Conservation (phyloP, 108 stramenopile species). For the Fragilariopsis cylindrus region DNA sequence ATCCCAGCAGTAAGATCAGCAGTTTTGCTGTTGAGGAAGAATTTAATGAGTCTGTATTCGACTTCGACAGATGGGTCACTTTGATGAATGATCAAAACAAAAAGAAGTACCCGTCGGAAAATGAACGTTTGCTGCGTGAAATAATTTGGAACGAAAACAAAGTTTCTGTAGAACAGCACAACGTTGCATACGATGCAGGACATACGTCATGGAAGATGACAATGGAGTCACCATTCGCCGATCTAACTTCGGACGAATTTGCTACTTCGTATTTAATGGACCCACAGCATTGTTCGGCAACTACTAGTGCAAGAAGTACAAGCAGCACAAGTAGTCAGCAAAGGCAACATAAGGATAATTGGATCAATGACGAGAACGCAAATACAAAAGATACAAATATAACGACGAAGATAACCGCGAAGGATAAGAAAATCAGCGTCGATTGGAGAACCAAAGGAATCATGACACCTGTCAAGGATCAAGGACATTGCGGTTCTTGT, state of each 20-base stretch:
- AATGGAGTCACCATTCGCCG: constrained; percentile 44
- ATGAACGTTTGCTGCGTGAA: not conserved
- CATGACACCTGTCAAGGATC: constrained; percentile 61
- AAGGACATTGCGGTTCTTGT: constrained; percentile 57
- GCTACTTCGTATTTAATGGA: constrained; percentile 38
- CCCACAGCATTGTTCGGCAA: constrained; percentile 48
- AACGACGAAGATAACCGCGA: not conserved
- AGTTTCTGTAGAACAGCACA: constrained; percentile 31
- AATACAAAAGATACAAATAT: not conserved
- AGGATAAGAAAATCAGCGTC: not conserved
- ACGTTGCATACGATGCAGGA: constrained; percentile 38
- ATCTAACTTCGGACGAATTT: constrained; percentile 50
- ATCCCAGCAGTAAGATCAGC: no score
- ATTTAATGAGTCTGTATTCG: no score
- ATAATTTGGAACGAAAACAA: constrained; percentile 30
- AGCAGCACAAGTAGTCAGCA: no score
- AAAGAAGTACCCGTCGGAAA: not conserved
- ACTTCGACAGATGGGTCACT: no score
- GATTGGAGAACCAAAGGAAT: constrained; percentile 63
- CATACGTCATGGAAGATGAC: constrained; percentile 43
- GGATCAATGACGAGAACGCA: not conserved
- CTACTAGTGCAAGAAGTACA: not conserved
- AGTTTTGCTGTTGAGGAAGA: no score
- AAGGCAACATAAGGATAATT: not conserved
- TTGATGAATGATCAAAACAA: not conserved